Base-by-base conservation (phyloP, 2,329 filamentous ascomycete genomes). In the Fusarium secorum region DNA sequence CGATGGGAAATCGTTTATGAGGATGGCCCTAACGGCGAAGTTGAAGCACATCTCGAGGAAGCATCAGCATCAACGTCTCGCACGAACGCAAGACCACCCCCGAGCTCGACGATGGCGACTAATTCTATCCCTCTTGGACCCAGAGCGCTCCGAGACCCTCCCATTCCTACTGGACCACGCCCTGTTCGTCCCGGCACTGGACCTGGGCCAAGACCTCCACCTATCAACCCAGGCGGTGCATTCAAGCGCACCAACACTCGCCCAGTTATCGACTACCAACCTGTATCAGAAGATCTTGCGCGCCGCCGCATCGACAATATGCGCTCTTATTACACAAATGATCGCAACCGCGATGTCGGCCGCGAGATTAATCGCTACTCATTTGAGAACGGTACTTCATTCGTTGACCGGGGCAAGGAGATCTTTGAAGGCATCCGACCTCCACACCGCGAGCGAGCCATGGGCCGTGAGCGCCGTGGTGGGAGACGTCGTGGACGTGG, bases 1-100 rank as follows among this genome's bases (percentile, higher is more conserved):
- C 83, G 90, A 28, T 97, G 91, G 89, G 93, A 95, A 79, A 88
- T 97, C 11, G 80, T 86, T 11, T 97, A 97, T 76, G 85, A 89
- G 28, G 80, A 84, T 30, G 86, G 86, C 7, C 83, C 85, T 5
- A 83, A 89, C 54, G 87, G 87, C 30, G 79, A 81, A 41, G 83
- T 90, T 17, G 84, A 84, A 39, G 89, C 89, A 20, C 82, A 80
- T 15, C 85, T 93, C 28, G 81, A 81, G 69, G 74, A 77, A 36
- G 76, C 66, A n/a, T 60, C 60, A 9, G 49, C 69, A 6, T 72
- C 72, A 20, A 33, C 57, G 14, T 73, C 74, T 32, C 73, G 70
- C 35, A 28, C 65, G 20, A 53, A 53, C 33, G 61, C 55, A 39
- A 66, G 72, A 22, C 73, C 60, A 8, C 70, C 74, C 1, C 55